These are phyloP conservation scores for Neofusicoccum laricinum DNA, from an alignment of 2,329 filamentous ascomycete species.

Conservation along the genomic window DNA sequence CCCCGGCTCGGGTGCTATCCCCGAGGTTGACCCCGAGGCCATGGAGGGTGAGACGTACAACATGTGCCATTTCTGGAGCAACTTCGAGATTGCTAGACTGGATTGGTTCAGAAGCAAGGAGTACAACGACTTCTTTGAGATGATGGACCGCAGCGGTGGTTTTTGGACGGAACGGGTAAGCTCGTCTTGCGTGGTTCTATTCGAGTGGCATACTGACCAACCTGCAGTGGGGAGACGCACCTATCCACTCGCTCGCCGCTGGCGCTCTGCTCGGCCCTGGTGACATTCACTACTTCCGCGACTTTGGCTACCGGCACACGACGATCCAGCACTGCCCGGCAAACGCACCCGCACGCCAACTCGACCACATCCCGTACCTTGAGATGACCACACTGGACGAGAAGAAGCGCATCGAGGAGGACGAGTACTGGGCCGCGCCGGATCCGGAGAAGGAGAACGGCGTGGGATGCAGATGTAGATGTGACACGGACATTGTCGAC, in stretches of 20 bases:
- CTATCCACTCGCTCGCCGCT: constrained; percentile 94
- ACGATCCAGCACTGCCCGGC: constrained; percentile 98
- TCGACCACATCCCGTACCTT: constrained; percentile 74
- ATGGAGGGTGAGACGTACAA: constrained; percentile 99
- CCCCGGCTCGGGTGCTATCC: constrained; percentile 65
- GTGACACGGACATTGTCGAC: constrained; percentile 95
- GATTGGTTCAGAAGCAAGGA: constrained; percentile 97
- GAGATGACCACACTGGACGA: constrained; percentile 79
- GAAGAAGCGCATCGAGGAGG: constrained; percentile 83
- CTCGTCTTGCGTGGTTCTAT: constrained; percentile 12
- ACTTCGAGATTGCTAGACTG: constrained; percentile 94
- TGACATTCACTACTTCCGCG: constrained; percentile 98
- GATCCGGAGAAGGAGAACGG: constrained; percentile 92
- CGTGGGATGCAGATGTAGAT: constrained; percentile 92
- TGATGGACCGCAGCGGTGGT: constrained; percentile 97
- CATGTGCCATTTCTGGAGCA: constrained; percentile 99
- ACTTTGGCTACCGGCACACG: constrained; percentile 96
- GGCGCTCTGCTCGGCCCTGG: constrained; percentile 76
- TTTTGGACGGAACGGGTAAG: constrained; percentile 98
- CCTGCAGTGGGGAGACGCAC: constrained; percentile 92
- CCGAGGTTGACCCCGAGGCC: constrained; percentile 80
- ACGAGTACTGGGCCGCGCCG: constrained; percentile 90
- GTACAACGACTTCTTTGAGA: constrained; percentile 96
- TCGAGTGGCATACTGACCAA: constrained; percentile 31
- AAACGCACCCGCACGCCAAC: constrained; percentile 85